Conservation (phyloP, 2,329 filamentous ascomycete genomes). For the Zasmidium cellare region DNA sequence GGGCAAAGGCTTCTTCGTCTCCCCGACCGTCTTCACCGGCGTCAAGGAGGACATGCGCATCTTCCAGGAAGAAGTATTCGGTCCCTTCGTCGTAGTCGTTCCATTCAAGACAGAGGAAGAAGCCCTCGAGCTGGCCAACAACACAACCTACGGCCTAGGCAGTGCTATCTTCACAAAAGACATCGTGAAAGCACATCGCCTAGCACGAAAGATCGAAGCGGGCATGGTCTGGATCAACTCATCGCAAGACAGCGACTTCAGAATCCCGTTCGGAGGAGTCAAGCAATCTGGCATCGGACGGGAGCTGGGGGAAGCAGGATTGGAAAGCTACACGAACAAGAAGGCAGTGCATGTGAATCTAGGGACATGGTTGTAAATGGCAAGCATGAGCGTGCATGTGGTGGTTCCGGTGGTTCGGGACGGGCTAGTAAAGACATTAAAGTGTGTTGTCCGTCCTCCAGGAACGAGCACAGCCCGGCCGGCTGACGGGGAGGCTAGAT, state of each 20-base stretch:
- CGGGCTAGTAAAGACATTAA: neutral
- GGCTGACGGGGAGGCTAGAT: neutral
- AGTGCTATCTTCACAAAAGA: constrained; percentile 63
- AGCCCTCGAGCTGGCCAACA: constrained; percentile 55
- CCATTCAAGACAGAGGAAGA: constrained; percentile 60
- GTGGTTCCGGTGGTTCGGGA: neutral
- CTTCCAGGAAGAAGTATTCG: constrained; percentile 58
- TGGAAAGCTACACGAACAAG: constrained; percentile 60
- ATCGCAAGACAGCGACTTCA: constrained; percentile 50
- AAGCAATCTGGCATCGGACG: constrained; percentile 63
- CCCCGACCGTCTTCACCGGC: constrained; percentile 59
- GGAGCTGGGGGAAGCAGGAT: constrained; percentile 60
- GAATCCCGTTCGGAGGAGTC: constrained; percentile 61
- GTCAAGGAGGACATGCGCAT: constrained; percentile 23
- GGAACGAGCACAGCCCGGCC: neutral
- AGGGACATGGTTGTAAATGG: constrained; percentile 41
- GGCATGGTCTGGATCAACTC: constrained; percentile 73
- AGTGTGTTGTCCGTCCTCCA: no score
- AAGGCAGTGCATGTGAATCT: constrained; percentile 55
- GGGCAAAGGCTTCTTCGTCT: constrained; percentile 62
- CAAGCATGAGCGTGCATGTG: neutral
- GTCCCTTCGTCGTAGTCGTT: constrained; percentile 61
- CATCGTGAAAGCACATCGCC: constrained; percentile 59
- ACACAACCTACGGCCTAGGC: constrained; percentile 62
- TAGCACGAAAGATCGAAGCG: constrained; percentile 57